Evolutionary conservation across 176 grass and related monocot genomes (phyloP).

Genomic region (Luzula sylvatica): DNA sequence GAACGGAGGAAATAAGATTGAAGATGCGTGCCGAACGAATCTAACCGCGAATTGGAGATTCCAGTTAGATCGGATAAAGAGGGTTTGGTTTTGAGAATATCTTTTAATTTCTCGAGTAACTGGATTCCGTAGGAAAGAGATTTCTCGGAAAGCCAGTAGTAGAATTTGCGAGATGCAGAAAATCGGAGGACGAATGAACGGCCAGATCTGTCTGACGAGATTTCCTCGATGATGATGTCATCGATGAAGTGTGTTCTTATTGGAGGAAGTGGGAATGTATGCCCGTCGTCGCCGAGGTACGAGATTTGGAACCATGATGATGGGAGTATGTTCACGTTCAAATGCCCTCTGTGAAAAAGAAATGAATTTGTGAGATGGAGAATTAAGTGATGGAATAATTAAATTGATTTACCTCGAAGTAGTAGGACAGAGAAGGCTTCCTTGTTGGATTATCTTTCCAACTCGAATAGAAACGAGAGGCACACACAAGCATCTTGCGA

Average conservation of each 20-base stretch:
- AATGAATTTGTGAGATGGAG: slow-evolving; percentile 4
- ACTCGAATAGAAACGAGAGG: slow-evolving; percentile 84
- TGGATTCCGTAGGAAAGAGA: slow-evolving; percentile 57
- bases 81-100: slow-evolving; percentile 54
- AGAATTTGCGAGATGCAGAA: slow-evolving; percentile 33
- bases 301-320: slow-evolving; percentile 59
- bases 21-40: slow-evolving; percentile 65
- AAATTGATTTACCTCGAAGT: slow-evolving; percentile 35
- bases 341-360: slow-evolving; percentile 49
- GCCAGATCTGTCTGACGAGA: slow-evolving; percentile 65
- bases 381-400: neutral
- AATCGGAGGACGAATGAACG: slow-evolving; percentile 64
- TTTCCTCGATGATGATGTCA: slow-evolving; percentile 54
- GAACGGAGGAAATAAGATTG: slow-evolving; percentile 59
- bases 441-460: slow-evolving; percentile 54
- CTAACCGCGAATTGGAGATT: slow-evolving; percentile 64
- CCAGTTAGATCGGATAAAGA: slow-evolving; percentile 69
- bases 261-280: slow-evolving; percentile 41
- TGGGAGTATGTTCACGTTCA: slow-evolving; percentile 59
- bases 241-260: slow-evolving; percentile 29
- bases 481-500: slow-evolving; percentile 70
- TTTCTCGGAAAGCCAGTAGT: slow-evolving; percentile 93
- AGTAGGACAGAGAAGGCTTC: slow-evolving; percentile 58
- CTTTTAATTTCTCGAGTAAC: slow-evolving; percentile 89
- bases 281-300: slow-evolving; percentile 62